Conservation (phyloP, 768 basidiomycete species). For the Tricholoma sp. region DNA sequence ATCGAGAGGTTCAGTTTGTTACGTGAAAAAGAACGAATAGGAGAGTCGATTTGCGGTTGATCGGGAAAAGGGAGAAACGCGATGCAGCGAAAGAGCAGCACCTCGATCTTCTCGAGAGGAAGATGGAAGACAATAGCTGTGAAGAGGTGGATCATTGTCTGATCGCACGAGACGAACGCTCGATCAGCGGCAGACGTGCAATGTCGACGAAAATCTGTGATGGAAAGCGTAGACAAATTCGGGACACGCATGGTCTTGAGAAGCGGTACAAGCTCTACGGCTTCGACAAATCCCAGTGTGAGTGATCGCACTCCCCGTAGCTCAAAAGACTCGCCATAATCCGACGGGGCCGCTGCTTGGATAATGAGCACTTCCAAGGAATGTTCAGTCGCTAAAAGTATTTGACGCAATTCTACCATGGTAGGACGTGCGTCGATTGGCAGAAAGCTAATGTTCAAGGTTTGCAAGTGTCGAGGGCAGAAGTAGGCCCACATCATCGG, state of each 20-base stretch:
- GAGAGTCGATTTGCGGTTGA: background rate
- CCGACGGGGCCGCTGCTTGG: background rate
- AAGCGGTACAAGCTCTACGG: constrained; percentile 1
- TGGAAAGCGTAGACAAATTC: background rate
- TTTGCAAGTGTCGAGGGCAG: background rate
- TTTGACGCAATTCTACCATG: background rate
- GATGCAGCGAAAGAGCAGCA: constrained; percentile 3
- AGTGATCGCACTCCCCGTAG: constrained; percentile 2
- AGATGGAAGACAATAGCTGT: constrained; percentile 1
- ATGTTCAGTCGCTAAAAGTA: background rate
- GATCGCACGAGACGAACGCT: background rate
- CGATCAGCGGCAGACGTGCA: background rate
- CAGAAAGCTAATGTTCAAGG: background rate
- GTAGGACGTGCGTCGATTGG: background rate
- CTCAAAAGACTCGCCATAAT: background rate
- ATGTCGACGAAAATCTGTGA: constrained; percentile 2
- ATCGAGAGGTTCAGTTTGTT: constrained; percentile 1
- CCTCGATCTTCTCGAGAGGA: background rate
- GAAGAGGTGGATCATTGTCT: background rate
- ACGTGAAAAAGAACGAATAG: background rate
- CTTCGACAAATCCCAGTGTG: background rate
- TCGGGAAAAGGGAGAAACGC: constrained; percentile 3
- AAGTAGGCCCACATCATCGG: background rate
- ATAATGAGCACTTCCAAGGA: background rate
- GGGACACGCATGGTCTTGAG: constrained; percentile 2